Conservation (phyloP, 2,329 filamentous ascomycete genomes). For the Botryotinia calthae region DNA sequence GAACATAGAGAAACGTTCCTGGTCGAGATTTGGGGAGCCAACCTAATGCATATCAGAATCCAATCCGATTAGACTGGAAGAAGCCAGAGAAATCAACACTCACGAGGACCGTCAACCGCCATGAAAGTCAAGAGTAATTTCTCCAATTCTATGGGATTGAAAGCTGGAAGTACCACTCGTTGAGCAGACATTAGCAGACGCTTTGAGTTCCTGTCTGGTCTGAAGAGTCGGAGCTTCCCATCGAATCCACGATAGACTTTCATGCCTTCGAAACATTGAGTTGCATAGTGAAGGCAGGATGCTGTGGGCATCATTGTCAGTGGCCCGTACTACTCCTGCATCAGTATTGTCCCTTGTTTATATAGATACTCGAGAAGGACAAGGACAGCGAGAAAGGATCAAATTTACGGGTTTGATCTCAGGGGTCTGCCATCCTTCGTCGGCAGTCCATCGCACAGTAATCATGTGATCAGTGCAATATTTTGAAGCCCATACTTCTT, state of each 20-base stretch:
- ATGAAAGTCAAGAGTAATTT: constrained; percentile 70
- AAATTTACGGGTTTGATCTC: constrained; percentile 69
- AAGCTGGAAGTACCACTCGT: constrained; percentile 72
- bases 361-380: background rate
- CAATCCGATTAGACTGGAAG: background rate
- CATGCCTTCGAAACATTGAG: constrained; percentile 41
- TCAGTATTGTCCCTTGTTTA: background rate
- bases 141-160: constrained; percentile 69
- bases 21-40: constrained; percentile 72
- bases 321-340: background rate
- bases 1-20: constrained; percentile 76
- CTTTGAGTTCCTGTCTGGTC: constrained; percentile 48
- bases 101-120: constrained; percentile 61
- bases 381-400: too few relatives aligned
- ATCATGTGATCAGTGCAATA: constrained; percentile 78
- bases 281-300: constrained; percentile 24
- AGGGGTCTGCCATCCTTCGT: constrained; percentile 68
- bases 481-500: constrained; percentile 21
- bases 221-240: constrained; percentile 15
- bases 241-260: constrained; percentile 73
- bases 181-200: constrained; percentile 51
- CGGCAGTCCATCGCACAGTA: constrained; percentile 62
- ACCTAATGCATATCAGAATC: constrained; percentile 42
- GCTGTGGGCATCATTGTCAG: constrained; percentile 23
- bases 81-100: constrained; percentile 14